These are phyloP conservation scores for Exophiala sp. DNA, from an alignment of 2,329 filamentous ascomycete species.

Conservation along the genomic window DNA sequence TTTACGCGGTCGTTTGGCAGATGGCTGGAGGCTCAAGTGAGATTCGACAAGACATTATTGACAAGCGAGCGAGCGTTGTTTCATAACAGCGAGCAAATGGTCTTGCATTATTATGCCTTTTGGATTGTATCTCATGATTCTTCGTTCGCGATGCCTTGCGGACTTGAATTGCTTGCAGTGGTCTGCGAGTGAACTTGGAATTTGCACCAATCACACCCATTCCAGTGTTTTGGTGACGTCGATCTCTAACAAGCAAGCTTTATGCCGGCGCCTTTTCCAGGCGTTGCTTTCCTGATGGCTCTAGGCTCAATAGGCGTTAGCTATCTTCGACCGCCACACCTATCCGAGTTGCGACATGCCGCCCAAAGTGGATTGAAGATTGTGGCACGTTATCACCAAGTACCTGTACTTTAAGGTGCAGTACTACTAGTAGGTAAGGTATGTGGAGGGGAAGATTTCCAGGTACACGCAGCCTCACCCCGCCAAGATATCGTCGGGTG, in stretches of 20 bases:
- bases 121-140: no score
- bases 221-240: neutral
- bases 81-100: neutral
- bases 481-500: no score
- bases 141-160: no score
- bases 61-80: neutral
- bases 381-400: neutral
- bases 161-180: no score
- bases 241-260: neutral
- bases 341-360: no score
- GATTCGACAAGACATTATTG: neutral
- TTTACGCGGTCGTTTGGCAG: constrained; percentile 15
- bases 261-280: neutral
- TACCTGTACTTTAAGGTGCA: neutral
- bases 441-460: no score
- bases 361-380: neutral
- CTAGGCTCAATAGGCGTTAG: neutral
- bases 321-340: no score
- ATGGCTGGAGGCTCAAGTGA: constrained; percentile 14
- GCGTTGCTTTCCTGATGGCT: neutral
- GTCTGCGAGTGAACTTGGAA: no score
- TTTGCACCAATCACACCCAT: neutral
- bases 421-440: no score
- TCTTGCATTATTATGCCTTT: no score
- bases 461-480: no score